Percentiles rank a stretch among this genome's conserved stretches.
These are phyloP conservation scores for Colletotrichum scovillei DNA, from an alignment of 2,329 filamentous ascomycete genomes.

Conservation along the genomic window DNA sequence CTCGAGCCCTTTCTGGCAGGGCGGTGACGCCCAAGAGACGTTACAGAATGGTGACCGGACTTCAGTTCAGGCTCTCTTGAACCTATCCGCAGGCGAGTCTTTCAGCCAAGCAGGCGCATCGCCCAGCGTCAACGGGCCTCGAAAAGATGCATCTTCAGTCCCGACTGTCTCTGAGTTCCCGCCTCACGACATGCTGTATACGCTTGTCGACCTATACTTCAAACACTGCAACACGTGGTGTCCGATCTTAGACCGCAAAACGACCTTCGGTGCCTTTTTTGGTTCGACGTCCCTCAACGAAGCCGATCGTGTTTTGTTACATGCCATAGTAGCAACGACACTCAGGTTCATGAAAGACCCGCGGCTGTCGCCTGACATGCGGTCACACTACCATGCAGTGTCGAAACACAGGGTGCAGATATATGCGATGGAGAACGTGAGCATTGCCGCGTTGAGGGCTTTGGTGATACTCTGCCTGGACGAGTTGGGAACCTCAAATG, in stretches of 20 bases:
- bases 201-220: slow-evolving; percentile 71
- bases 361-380: slow-evolving; percentile 50
- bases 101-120: slow-evolving; percentile 26
- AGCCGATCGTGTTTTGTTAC: slow-evolving; percentile 52
- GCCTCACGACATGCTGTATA: slow-evolving; percentile 69
- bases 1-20: slow-evolving; percentile 47
- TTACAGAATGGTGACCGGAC: slow-evolving; percentile 36
- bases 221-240: slow-evolving; percentile 73
- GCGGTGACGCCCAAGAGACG: slow-evolving; percentile 44
- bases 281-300: slow-evolving; percentile 53
- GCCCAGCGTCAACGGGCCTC: slow-evolving; percentile 9
- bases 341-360: slow-evolving; percentile 54
- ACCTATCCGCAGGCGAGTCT: slow-evolving; percentile 32
- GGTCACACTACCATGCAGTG: slow-evolving; percentile 50
- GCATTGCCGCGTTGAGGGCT: slow-evolving; percentile 51
- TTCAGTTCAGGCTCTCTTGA: slow-evolving; percentile 38
- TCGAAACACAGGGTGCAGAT: slow-evolving; percentile 53
- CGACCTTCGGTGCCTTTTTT: slow-evolving; percentile 53
- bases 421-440: slow-evolving; percentile 55
- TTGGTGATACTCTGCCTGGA: slow-evolving; percentile 55
- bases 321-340: slow-evolving; percentile 57
- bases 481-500: slow-evolving; percentile 55
- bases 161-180: slow-evolving; percentile 62
- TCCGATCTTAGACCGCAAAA: slow-evolving; percentile 56
- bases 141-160: slow-evolving; percentile 44